These are phyloP conservation scores for Linum usitatissimum DNA, from an alignment of 345 rosid species.

Conservation along the genomic window DNA sequence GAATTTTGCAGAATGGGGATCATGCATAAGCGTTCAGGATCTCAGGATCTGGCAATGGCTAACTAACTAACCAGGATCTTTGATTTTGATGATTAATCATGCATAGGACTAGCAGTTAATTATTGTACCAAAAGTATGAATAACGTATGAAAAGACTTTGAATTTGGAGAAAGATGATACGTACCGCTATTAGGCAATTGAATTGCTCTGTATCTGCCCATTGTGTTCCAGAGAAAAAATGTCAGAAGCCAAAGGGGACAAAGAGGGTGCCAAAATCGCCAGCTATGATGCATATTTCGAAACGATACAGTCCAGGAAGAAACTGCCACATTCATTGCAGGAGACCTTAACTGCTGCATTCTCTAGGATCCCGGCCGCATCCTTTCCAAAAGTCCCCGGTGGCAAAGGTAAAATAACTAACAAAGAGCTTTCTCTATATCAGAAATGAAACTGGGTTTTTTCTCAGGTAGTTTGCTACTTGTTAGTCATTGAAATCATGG, in stretches of 20 bases:
- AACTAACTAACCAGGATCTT: too few species aligned
- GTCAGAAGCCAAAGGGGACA: slow-evolving; percentile 23
- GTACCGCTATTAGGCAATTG: neutral
- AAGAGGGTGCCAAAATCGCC: slow-evolving; percentile 24
- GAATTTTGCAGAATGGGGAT: too few species aligned
- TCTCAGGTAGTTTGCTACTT: too few species aligned
- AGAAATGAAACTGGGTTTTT: neutral
- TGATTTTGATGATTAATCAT: too few species aligned
- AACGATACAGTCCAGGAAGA: slow-evolving; percentile 55
- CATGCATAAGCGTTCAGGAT: too few species aligned
- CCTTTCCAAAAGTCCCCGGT: slow-evolving; percentile 68
- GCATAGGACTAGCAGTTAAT: too few species aligned
- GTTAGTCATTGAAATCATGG: slow-evolving; percentile 68
- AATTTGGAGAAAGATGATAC: neutral
- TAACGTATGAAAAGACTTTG: neutral
- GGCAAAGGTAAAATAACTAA: slow-evolving; percentile 46
- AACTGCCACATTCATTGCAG: slow-evolving; percentile 53
- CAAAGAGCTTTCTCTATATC: neutral
- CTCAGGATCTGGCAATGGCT: too few species aligned
- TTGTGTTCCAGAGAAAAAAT: slow-evolving; percentile 12
- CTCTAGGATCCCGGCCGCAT: slow-evolving; percentile 56
- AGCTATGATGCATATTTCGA: slow-evolving; percentile 69
- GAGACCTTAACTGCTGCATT: slow-evolving; percentile 68
- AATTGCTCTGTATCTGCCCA: neutral
- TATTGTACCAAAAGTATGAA: too few species aligned